Base-by-base conservation (phyloP, 2,329 filamentous ascomycete genomes). In the Pseudogymnoascus sp. region DNA sequence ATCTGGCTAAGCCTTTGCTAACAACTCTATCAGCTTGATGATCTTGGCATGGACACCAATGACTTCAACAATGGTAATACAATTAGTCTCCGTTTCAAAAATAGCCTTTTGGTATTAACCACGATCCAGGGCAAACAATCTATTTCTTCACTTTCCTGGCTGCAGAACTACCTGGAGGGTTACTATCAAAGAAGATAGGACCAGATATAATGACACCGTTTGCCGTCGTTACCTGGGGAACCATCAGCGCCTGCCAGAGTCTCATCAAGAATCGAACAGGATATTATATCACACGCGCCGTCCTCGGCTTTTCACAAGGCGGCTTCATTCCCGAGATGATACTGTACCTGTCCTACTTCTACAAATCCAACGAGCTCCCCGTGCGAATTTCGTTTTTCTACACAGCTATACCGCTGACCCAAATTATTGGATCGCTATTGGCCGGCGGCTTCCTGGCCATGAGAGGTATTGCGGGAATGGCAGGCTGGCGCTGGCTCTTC, bases 91-190 rank as follows among this genome's bases (percentile, higher is more conserved):
- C 9, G 6, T 20, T 35, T 12, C n/a, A 0, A 38, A 38, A 20
- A 18, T 9, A 16, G 18, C n/a, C n/a, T 2, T 37, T 28, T 30
- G 2, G 22, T 58, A 22, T n/a, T 58, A 58, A 58, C 30, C 1
- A n/a, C 14, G 6, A 5, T 4, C 22, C 22, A 50, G 50, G 39
- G 4, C 77, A 81, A 62, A 81, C 78, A 0, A 76, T 84, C 58
- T 83, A 81, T 63, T 72, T 77, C 1, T 68, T 82, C 3, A 74
- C 75, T 0, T 84, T 84, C 63, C 69, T 85, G 1, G 70, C 76
- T 4, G 81, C 83, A 0, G 83, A 86, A 65, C 72, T 86, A 2
- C 83, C 83, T 0, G 84, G 81, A 0, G 82, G 85, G 64, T 75
- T 86, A 6, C 66, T 86, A n/a, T 79, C 76, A 50, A 86, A 86